Conservation (phyloP, 2,329 filamentous ascomycete species). For the Myriosclerotinia curreyana region DNA sequence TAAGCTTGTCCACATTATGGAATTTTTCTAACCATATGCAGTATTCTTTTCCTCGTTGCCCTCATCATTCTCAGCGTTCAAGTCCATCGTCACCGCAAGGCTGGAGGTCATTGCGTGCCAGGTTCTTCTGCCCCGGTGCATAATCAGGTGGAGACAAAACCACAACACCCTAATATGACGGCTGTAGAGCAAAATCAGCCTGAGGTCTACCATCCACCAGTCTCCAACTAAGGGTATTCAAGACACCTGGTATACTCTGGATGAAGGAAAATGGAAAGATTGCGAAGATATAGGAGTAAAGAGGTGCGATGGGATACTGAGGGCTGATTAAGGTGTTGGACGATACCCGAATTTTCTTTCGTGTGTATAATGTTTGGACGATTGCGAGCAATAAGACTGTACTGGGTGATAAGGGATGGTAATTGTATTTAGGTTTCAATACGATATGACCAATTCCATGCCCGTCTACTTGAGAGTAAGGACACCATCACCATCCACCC, state of each 20-base stretch:
- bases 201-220: neutral
- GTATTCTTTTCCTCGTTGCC: conserved; percentile 4
- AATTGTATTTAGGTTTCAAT: neutral
- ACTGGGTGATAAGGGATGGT: neutral
- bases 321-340: neutral
- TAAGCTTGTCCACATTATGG: neutral
- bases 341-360: conserved; percentile 6
- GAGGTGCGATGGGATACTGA: neutral
- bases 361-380: neutral
- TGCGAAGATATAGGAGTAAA: neutral
- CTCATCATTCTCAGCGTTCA: conserved; percentile 1
- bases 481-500: neutral
- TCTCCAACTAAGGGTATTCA: neutral
- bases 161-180: neutral
- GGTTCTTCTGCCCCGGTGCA: neutral
- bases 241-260: neutral
- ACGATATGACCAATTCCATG: neutral
- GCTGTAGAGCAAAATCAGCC: neutral
- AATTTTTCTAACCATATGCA: conserved; percentile 5
- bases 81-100: conserved; percentile 11
- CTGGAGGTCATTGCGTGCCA: conserved; percentile 12
- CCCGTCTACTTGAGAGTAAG: neutral
- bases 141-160: neutral
- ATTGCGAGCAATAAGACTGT: neutral
- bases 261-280: neutral